Percentiles rank a stretch among this genome's conserved stretches.
Evolutionary conservation across 345 rosid species (phyloP).

Genomic region (Heritiera littoralis): DNA sequence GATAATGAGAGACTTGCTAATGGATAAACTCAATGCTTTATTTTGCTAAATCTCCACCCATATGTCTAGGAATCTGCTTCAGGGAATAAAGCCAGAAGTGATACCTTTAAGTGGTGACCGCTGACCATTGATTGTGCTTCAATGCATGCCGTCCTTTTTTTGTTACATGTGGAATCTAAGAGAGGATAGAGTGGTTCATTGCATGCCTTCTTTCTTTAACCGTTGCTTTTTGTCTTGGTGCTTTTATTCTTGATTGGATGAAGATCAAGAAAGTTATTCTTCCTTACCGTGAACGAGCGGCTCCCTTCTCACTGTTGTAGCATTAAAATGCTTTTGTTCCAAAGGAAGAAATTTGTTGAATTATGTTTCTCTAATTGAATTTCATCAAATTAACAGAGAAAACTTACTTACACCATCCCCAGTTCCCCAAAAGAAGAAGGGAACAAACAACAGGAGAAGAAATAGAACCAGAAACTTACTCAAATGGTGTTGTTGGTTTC

Average conservation of each 20-base stretch:
- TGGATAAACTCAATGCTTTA: neutral
- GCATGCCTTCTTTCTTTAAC: neutral
- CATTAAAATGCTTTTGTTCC: neutral
- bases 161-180: neutral
- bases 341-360: neutral
- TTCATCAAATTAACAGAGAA: no score
- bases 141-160: neutral
- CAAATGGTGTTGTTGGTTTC: neutral
- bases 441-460: neutral
- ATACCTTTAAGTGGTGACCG: neutral
- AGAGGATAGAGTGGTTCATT: neutral
- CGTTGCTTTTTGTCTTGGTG: neutral
- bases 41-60: neutral
- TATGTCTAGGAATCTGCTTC: neutral
- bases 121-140: neutral
- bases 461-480: neutral
- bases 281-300: neutral
- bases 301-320: neutral
- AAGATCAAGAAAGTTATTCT: neutral
- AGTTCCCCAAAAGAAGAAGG: neutral
- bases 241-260: neutral
- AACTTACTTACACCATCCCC: neutral
- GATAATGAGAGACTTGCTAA: neutral
- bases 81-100: neutral
- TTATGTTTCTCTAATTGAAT: neutral